These are phyloP conservation scores for Persicaria tinctoria DNA, from an alignment of 148 eudicot genomes.

Conservation along the genomic window DNA sequence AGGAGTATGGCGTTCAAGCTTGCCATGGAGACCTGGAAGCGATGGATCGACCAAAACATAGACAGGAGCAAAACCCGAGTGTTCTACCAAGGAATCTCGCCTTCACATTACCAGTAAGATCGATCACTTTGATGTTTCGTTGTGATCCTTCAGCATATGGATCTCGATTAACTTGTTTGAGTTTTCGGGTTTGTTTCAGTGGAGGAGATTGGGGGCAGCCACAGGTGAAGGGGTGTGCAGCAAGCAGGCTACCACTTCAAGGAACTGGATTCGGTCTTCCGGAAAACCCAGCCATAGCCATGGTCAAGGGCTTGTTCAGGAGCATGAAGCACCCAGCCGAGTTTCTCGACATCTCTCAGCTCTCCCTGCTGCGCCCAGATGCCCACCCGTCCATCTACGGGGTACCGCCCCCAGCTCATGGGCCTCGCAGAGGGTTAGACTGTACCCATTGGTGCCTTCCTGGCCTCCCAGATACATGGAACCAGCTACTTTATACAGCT, in stretches of 20 bases:
- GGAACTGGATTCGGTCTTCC: background rate
- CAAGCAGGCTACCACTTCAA: background rate
- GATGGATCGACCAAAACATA: constrained; percentile 47
- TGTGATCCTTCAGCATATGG: background rate
- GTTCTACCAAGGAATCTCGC: constrained; percentile 59
- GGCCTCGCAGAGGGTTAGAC: constrained; percentile 19
- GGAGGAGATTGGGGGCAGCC: constrained; percentile 10
- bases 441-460: constrained; percentile 70
- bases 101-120: constrained; percentile 56
- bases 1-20: constrained; percentile 37
- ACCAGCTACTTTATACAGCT: constrained; percentile 39
- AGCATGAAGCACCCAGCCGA: constrained; percentile 24
- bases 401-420: background rate
- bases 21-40: constrained; percentile 51
- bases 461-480: constrained; percentile 65
- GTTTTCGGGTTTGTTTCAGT: background rate
- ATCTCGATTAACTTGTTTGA: background rate
- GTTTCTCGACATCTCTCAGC: constrained; percentile 27
- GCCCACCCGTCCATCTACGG: constrained; percentile 42
- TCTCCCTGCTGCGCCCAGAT: constrained; percentile 43
- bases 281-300: constrained; percentile 18
- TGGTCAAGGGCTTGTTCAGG: constrained; percentile 29
- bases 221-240: background rate
- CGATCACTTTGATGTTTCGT: background rate
- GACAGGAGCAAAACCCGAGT: constrained; percentile 39